Evolutionary conservation across 257 asterid species (phyloP), one percentile per base, ranked within the genome.

Genomic region (Henckelia pumila): DNA sequence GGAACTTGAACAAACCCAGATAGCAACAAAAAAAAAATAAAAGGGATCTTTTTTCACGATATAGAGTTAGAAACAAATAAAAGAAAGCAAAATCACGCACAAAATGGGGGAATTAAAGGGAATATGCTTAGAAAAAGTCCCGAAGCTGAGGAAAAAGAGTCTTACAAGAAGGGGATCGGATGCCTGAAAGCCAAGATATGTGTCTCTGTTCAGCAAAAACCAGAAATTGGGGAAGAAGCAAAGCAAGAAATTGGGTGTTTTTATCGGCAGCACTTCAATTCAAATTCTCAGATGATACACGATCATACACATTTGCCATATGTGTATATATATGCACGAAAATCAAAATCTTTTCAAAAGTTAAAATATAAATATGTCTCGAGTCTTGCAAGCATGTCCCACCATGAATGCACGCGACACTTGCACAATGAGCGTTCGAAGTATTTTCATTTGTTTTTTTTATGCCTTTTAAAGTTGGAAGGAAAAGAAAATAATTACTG

Each of bases 151-250:
- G 44, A 30, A 74, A 75, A 61, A 80, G 85, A 87, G 81, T 82
- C 96, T 92, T 89, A 86, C 97, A 84, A 82, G 81, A 86, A 85
- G 89, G 93, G 98, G 84, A 87, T 86, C 86, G 89, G 87, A 87
- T 88, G 82, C 82, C 88, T 87, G 85, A 74, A 89, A 89, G 96
- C 90, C 66, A 92, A 83, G 96, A 83, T 80, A 89, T 61, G 68
- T 79, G 63, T 69, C n/a, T 35, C 63, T 29, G 75, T 66, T 69
- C 22, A 9, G 50, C 68, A 67, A 66, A 66, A 79, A 66, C 70
- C 62, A 57, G 66, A 20, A 20, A 24, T 56, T 19, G 71, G 63
- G 57, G 61, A 40, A 69, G 55, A 73, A 81, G 61, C 33, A 79
- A 84, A 88, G 94, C 83, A 88, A 86, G 83, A 82, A 91, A 85